Conservation (phyloP, 2,329 filamentous ascomycete species). For the Fusarium subtropicale region DNA sequence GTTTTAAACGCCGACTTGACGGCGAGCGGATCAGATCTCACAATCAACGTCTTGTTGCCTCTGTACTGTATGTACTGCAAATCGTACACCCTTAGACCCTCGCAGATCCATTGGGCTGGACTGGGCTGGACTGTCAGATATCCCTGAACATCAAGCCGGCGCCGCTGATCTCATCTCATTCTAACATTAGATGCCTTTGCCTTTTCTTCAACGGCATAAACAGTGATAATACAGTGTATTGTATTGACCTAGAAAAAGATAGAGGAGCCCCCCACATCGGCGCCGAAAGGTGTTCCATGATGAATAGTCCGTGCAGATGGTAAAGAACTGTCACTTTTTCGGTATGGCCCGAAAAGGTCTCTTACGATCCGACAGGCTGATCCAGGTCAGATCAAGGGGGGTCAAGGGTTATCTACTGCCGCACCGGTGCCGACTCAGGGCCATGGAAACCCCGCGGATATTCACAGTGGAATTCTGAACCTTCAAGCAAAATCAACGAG, state of each 20-base stretch:
- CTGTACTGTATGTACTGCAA: neutral
- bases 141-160: neutral
- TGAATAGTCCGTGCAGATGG: neutral
- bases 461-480: conserved; percentile 31
- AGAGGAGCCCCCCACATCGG: conserved; percentile 30
- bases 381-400: neutral
- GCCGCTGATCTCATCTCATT: conserved; percentile 27
- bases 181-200: neutral
- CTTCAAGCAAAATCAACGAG: neutral
- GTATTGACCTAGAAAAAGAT: neutral
- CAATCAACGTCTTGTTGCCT: neutral
- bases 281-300: conserved; percentile 28
- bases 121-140: neutral
- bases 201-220: neutral
- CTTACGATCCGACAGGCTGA: conserved; percentile 1
- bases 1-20: conserved; percentile 36
- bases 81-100: neutral
- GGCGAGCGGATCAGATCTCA: conserved; percentile 15
- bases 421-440: conserved; percentile 38
- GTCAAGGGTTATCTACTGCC: conserved; percentile 8
- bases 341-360: conserved; percentile 10
- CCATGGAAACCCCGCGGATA: conserved; percentile 27
- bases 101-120: conserved; percentile 10
- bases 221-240: neutral
- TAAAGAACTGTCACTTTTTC: conserved; percentile 18